Percentiles rank a stretch among this genome's conserved stretches.
Evolutionary conservation across 352 stramenopile genomes (phyloP).

Genomic region (Phytopythium aichiense): DNA sequence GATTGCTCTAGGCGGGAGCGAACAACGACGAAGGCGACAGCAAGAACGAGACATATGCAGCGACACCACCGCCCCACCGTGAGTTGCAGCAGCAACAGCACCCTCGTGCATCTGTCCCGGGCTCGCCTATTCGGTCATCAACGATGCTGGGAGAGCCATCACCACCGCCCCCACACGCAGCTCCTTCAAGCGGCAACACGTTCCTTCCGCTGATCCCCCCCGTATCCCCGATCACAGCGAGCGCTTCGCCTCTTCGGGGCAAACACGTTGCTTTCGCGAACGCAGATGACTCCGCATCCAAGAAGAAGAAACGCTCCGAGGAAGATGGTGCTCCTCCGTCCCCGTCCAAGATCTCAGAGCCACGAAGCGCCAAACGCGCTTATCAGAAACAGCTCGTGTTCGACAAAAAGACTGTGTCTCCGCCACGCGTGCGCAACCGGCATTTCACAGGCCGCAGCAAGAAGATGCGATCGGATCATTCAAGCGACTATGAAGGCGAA

Average conservation of each 20-base stretch:
- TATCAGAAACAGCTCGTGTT: conserved; percentile 13
- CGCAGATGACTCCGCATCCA: neutral
- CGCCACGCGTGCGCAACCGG: conserved; percentile 32
- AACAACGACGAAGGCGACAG: conserved; percentile 5
- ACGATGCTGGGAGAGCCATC: neutral
- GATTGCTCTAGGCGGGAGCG: conserved; percentile 13
- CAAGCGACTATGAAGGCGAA: conserved; percentile 3
- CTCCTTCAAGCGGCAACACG: neutral
- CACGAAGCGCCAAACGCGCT: conserved; percentile 5
- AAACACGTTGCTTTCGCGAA: conserved; percentile 34
- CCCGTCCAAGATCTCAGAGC: neutral
- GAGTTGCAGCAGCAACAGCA: neutral
- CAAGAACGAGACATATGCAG: neutral
- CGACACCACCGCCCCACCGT: neutral
- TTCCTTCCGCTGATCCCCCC: conserved; percentile 32
- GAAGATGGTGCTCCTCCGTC: neutral
- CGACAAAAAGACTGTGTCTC: conserved; percentile 24
- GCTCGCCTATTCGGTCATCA: conserved; percentile 20
- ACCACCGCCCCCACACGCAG: neutral
- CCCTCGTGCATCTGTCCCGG: conserved; percentile 9
- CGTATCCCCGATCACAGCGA: conserved; percentile 50
- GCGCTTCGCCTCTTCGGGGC: conserved; percentile 9
- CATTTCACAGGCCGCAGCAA: conserved; percentile 15
- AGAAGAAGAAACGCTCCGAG: neutral
- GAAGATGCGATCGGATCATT: neutral